These are phyloP conservation scores for Trichocladium uniseriatum DNA, from an alignment of 495 filamentous ascomycete species.

Conservation along the genomic window DNA sequence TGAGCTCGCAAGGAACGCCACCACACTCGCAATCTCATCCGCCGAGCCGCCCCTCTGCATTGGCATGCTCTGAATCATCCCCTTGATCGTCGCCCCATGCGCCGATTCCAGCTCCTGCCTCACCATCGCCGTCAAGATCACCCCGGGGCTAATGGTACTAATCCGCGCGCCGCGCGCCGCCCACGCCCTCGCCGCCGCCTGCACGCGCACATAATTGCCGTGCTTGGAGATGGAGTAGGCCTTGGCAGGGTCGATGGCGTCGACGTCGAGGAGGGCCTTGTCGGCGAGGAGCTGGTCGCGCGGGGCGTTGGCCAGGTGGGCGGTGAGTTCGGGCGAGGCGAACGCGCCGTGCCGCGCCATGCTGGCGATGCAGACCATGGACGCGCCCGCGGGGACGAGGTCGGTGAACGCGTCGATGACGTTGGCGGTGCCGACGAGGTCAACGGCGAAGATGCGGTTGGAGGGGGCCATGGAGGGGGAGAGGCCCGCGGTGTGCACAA, in stretches of 20 bases:
- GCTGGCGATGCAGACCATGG: conserved; percentile 16
- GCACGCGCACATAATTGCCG: conserved; percentile 42
- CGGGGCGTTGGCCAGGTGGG: conserved; percentile 9
- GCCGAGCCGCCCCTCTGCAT: conserved; percentile 22
- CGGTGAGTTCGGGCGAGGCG: conserved; percentile 5
- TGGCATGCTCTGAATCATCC: conserved; percentile 8
- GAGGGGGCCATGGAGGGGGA: conserved; percentile 15
- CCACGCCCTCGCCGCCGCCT: conserved; percentile 43
- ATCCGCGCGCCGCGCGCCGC: conserved; percentile 37
- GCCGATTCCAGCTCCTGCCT: conserved; percentile 10
- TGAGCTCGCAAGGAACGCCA: conserved; percentile 41
- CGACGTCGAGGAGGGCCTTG: background rate
- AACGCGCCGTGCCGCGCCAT: conserved; percentile 12
- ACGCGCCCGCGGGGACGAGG: conserved; percentile 7
- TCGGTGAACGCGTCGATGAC: conserved; percentile 19
- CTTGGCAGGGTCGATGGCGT: conserved; percentile 30
- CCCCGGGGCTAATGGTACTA: conserved; percentile 47
- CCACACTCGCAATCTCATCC: conserved; percentile 46
- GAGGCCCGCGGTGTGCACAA: conserved; percentile 51
- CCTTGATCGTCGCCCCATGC: conserved; percentile 3
- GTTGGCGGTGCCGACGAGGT: conserved; percentile 18
- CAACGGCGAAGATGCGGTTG: conserved; percentile 16
- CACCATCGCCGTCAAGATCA: conserved; percentile 28
- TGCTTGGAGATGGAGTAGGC: conserved; percentile 45
- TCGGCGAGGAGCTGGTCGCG: conserved; percentile 9